Base-by-base conservation (phyloP, 495 filamentous ascomycete species). In the Cercophora sp. region DNA sequence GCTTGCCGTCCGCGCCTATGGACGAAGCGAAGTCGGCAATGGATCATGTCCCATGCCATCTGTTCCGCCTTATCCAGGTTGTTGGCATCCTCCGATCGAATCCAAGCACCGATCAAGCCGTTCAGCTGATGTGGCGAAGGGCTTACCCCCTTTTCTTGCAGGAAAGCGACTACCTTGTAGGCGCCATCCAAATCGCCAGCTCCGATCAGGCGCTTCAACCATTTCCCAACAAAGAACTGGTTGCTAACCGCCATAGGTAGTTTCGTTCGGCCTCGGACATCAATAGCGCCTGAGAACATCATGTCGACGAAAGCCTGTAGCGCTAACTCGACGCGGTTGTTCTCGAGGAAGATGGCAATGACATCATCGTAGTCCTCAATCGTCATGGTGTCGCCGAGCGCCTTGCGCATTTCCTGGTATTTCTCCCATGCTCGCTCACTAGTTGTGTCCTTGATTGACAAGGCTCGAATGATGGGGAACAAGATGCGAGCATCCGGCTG, bases 251-350 rank as follows among this genome's bases (percentile, higher is more conserved):
- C 70, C 8, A 78, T 70, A 5, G 87, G 86, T 16, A 89, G 60
- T 34, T 57, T 59, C 58, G 75, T 60, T 70, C 70, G 63, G 18
- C 65, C 66, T 20, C 58, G 58, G 22, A 73, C 54, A 42, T 77
- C 68, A 42, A 77, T 43, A 19, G 76, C 66, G 1, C 78, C 78
- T 0, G 79, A 82, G 35, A 86, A 80, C 86, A 91, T 89, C 87
- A 91, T 88, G 63, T 92, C 88, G 47, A 85, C 86, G 71, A 92
- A 92, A 1, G 84, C 79, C 37, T 83, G 80, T 48, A 90, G 74
- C 1, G 83, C 87, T 27, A 83, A 70, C 58, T 88, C 81, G 9
- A 78, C 68, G 39, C 76, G 66, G 41, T 79, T 77, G 6, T 78
- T 73, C 4, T 77, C 71, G 8, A 92, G 69, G 55, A 90, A 83